These are phyloP conservation scores for Ophiostoma ulmi DNA, from an alignment of 2,329 filamentous ascomycete species.

Conservation along the genomic window DNA sequence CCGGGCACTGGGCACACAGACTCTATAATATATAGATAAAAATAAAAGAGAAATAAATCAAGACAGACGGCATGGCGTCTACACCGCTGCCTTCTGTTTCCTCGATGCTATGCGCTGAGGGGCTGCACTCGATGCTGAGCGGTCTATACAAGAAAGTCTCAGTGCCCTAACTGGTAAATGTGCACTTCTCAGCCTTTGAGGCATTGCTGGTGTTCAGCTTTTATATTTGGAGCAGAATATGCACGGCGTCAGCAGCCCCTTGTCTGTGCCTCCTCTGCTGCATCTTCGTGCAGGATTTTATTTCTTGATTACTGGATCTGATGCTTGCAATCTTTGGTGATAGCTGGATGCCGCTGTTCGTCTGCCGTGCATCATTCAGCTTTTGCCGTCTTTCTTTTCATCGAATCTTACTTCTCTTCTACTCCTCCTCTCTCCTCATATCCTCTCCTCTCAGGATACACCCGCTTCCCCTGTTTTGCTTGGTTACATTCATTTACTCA, in stretches of 20 bases:
- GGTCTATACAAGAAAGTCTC: not conserved
- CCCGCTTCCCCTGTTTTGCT: slow-evolving; percentile 10
- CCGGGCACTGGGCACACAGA: not conserved
- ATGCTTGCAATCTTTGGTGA: not conserved
- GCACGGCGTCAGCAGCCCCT: not conserved
- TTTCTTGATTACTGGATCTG: not conserved
- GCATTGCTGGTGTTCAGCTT: not conserved
- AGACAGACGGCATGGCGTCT: not conserved
- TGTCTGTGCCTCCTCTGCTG: not conserved
- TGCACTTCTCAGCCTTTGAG: not conserved
- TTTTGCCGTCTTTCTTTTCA: no score
- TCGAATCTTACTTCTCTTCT: not conserved
- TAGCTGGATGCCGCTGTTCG: not conserved
- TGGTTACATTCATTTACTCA: slow-evolving; percentile 10
- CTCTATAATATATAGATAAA: not conserved
- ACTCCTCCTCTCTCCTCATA: no score
- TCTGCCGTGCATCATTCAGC: not conserved
- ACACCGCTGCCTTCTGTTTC: not conserved
- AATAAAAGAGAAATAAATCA: not conserved
- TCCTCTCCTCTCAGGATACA: not conserved
- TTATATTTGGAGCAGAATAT: not conserved
- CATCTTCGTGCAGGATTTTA: not conserved
- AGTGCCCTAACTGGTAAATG: not conserved
- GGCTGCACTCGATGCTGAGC: not conserved
- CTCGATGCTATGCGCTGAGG: not conserved